These are phyloP conservation scores for Rhynchosporium secalis DNA, from an alignment of 2,329 filamentous ascomycete species.

Conservation along the genomic window DNA sequence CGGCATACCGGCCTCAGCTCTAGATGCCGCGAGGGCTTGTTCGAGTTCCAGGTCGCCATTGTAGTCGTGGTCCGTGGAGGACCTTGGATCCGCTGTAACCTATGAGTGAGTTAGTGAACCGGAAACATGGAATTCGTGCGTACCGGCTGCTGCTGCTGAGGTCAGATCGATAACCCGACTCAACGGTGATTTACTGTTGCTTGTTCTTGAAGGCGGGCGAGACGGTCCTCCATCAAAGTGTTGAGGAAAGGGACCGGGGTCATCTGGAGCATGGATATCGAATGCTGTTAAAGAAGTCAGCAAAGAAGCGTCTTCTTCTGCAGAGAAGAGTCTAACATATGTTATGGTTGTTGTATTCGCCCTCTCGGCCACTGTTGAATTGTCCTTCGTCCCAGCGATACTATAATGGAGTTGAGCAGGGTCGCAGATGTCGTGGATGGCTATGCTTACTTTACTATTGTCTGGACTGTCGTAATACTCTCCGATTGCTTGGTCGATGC, in stretches of 20 bases:
- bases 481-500: slow-evolving; percentile 50
- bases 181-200: slow-evolving; percentile 57
- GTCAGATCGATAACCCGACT: slow-evolving; percentile 53
- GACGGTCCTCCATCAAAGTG: slow-evolving; percentile 46
- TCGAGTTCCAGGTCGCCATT: slow-evolving; percentile 55
- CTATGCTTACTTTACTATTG: slow-evolving; percentile 42
- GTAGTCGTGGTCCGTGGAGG: slow-evolving; percentile 30
- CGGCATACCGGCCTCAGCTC: slow-evolving; percentile 49
- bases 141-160: slow-evolving; percentile 46
- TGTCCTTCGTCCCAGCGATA: slow-evolving; percentile 58
- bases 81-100: slow-evolving; percentile 41
- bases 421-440: not conserved
- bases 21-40: slow-evolving; percentile 57
- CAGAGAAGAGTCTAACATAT: slow-evolving; percentile 46
- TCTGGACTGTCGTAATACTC: slow-evolving; percentile 54
- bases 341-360: slow-evolving; percentile 45
- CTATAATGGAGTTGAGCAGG: slow-evolving; percentile 35
- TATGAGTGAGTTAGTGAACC: slow-evolving; percentile 16
- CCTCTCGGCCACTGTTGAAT: slow-evolving; percentile 55
- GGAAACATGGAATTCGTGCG: slow-evolving; percentile 26
- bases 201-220: slow-evolving; percentile 60
- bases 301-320: not conserved
- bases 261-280: slow-evolving; percentile 55
- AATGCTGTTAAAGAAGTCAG: slow-evolving; percentile 47
- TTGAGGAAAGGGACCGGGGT: slow-evolving; percentile 44